Evolutionary conservation across 108 stramenopile genomes (phyloP), one percentile per base, ranked within the genome.

Genomic region (Cyclotella atomus): DNA sequence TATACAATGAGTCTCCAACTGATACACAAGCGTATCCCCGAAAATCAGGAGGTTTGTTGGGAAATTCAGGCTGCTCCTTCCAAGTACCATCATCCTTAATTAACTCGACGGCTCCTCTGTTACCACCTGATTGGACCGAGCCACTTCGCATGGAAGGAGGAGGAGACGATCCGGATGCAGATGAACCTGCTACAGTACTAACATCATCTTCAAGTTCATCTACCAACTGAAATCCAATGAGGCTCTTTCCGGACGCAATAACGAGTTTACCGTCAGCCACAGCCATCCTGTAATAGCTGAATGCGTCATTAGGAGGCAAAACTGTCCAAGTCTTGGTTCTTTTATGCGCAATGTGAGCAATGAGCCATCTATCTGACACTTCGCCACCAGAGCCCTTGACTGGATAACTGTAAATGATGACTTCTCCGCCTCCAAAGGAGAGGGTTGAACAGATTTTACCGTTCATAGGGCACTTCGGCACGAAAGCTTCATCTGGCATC

Each of bases 41-140:
- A 50, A 71, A 71, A 27, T 71, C 70, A 8, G 25, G 15, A 0
- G 70, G 70, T 60, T 71, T 71, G 27, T 45, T 50, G 0, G 57
- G 44, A 3, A 71, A 50, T 49, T 61, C 70, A 0, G 70, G 70
- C 20, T 71, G 70, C 14, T 61, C 32, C 4, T 10, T 60, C 70
- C 70, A 71, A 15, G 59, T 71, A 2, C 70, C 70, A 50, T 71
- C 70, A 29, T 71, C 70, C 32, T 71, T 50, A 35, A 71, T 71
- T 33, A 32, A 47, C 19, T 71, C 66, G 36, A 52, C 20, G 16
- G 6, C 34, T 20, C 52, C 24, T 14, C 41, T 54, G 4, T 43
- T 53, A 14, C 29, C 35, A 36, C 36, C 44, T 0, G 52, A 54
- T 24, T 24, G 1, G 3, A 29, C 64, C 15, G 64, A 65, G 17